A percentile compares a stretch with the other conserved stretches of the same genome.
These are phyloP conservation scores for Penicillium roqueforti DNA, from an alignment of 495 filamentous ascomycete genomes.

Conservation along the genomic window DNA sequence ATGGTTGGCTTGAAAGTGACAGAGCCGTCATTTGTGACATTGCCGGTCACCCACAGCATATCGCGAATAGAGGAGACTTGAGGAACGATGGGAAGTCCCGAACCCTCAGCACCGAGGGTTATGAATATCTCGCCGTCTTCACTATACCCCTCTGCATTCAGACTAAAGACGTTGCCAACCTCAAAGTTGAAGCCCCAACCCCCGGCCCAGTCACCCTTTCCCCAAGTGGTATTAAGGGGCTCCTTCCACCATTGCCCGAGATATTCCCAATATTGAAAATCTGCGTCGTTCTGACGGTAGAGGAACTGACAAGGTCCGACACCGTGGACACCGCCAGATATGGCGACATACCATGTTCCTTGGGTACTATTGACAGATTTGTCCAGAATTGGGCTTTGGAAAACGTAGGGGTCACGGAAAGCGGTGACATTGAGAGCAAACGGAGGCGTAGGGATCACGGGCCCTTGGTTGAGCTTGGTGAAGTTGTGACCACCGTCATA, in stretches of 20 bases:
- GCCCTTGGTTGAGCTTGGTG: conserved; percentile 15
- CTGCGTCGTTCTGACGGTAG: conserved; percentile 16
- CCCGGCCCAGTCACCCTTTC: conserved; percentile 20
- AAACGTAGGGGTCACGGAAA: conserved; percentile 24
- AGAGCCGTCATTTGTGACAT: conserved; percentile 4
- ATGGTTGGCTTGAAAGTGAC: conserved; percentile 17
- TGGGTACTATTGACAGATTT: not conserved
- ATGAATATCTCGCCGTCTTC: conserved; percentile 12
- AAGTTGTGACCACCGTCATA: conserved; percentile 18
- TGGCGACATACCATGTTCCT: conserved; percentile 19
- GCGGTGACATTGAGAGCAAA: conserved; percentile 16
- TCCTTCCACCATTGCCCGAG: conserved; percentile 22
- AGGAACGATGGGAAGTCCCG: conserved; percentile 6
- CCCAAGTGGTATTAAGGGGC: conserved; percentile 20
- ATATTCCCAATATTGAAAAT: conserved; percentile 23
- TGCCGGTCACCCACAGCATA: conserved; percentile 20
- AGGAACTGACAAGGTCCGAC: conserved; percentile 18
- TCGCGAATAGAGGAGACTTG: conserved; percentile 17
- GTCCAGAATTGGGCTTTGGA: conserved; percentile 18
- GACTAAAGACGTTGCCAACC: conserved; percentile 14
- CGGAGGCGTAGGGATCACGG: conserved; percentile 17
- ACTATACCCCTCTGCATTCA: conserved; percentile 17
- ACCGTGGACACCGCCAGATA: conserved; percentile 19
- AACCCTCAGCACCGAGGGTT: conserved; percentile 20
- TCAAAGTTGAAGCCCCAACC: conserved; percentile 25